A percentile compares a stretch with the other conserved stretches of the same genome.
phyloP scores from a whole-genome alignment of 2,329 filamentous ascomycete species.

The Peltaster fructicola region DNA sequence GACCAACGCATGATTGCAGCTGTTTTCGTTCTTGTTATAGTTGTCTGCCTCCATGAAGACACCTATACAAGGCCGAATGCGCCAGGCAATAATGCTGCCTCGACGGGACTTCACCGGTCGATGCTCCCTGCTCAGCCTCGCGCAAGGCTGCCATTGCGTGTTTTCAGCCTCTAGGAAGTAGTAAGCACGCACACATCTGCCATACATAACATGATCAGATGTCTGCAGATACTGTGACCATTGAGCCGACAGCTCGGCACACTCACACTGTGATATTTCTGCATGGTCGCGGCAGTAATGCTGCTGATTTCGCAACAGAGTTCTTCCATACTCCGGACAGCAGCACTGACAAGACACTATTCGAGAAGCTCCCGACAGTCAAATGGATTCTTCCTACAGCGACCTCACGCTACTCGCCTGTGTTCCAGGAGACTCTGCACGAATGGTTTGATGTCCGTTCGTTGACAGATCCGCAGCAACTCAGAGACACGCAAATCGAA shows the following conservation, averaged over 20 bases:
- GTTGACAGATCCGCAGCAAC: neutral
- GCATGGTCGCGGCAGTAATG: slow-evolving; percentile 27
- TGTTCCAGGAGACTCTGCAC: neutral
- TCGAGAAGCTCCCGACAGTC: slow-evolving; percentile 16
- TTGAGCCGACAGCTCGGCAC: slow-evolving; percentile 11
- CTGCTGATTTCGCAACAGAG: slow-evolving; percentile 23
- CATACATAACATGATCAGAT: neutral
- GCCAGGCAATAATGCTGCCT: too few species aligned
- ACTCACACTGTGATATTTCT: slow-evolving; percentile 31
- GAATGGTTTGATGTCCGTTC: neutral
- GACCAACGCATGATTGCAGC: too few species aligned
- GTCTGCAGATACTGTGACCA: neutral
- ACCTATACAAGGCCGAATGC: too few species aligned
- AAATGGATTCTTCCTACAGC: slow-evolving; percentile 23
- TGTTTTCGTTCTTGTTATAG: too few species aligned
- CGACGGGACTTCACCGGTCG: too few species aligned
- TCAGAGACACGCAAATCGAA: neutral
- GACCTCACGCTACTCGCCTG: slow-evolving; percentile 1
- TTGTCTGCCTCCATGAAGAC: too few species aligned
- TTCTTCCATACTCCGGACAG: slow-evolving; percentile 26
- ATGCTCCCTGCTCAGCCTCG: too few species aligned
- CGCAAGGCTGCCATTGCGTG: too few species aligned
- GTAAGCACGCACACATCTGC: neutral
- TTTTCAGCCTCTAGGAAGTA: too few species aligned
- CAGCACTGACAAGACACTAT: slow-evolving; percentile 14